phyloP scores from a whole-genome alignment of 352 stramenopile species.

The Pythium vanterpoolii region DNA sequence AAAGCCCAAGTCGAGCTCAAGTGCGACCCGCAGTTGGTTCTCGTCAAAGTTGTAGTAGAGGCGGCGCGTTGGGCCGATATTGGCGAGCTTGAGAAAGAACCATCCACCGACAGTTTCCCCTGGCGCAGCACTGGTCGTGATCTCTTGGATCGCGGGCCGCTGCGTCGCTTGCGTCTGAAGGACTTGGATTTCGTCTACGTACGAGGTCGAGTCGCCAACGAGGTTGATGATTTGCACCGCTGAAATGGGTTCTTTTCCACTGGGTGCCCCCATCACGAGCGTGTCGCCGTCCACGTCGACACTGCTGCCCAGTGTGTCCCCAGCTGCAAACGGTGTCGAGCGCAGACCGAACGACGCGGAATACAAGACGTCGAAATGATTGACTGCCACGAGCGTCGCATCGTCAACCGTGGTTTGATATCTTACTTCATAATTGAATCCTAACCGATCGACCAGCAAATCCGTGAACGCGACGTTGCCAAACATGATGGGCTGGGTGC shows the following conservation, averaged over 20 bases:
- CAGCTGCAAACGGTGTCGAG: constrained; percentile 50
- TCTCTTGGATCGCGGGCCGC: constrained; percentile 59
- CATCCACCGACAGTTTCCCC: constrained; percentile 67
- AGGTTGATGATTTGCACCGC: constrained; percentile 72
- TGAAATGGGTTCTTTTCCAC: constrained; percentile 50
- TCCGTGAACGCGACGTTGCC: constrained; percentile 61
- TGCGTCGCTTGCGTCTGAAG: constrained; percentile 51
- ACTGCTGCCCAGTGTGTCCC: constrained; percentile 54
- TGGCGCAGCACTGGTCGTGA: constrained; percentile 62
- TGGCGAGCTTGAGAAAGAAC: constrained; percentile 62
- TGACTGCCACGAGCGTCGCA: constrained; percentile 44
- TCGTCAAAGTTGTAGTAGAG: constrained; percentile 70
- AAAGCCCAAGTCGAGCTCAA: constrained; percentile 80
- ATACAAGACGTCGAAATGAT: constrained; percentile 64
- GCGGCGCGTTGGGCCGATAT: constrained; percentile 49
- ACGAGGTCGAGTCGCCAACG: constrained; percentile 42
- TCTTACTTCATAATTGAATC: constrained; percentile 59
- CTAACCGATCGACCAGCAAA: constrained; percentile 67
- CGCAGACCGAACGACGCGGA: constrained; percentile 68
- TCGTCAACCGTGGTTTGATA: constrained; percentile 46
- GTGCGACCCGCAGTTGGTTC: constrained; percentile 54
- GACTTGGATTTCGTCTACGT: constrained; percentile 73
- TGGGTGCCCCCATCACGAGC: constrained; percentile 62
- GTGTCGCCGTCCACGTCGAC: constrained; percentile 68
- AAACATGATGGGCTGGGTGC: constrained; percentile 49